These are phyloP conservation scores for Phaeolepiota aurea DNA, from an alignment of 768 basidiomycete genomes.

Conservation along the genomic window DNA sequence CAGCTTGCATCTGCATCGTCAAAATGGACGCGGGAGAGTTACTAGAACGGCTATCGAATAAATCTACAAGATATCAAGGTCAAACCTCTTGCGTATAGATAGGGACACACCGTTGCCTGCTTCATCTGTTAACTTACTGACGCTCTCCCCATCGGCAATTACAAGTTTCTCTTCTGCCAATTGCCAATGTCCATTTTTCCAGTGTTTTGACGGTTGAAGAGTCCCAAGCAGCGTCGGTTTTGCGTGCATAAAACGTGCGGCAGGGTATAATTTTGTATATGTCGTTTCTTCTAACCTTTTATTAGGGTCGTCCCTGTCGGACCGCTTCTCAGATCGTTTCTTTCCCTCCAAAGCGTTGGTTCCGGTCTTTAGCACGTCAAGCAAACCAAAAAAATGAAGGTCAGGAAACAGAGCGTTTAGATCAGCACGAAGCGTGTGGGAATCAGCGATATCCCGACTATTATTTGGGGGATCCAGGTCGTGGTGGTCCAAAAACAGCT, in stretches of 20 bases:
- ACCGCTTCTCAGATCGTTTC: slow-evolving; percentile 53
- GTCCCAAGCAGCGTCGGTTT: slow-evolving; percentile 83
- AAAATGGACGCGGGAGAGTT: slow-evolving; percentile 17
- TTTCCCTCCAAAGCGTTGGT: slow-evolving; percentile 25
- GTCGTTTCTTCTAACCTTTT: slow-evolving; percentile 74
- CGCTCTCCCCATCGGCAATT: slow-evolving; percentile 29
- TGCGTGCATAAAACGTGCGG: slow-evolving; percentile 68
- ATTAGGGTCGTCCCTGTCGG: slow-evolving; percentile 61
- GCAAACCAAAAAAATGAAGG: slow-evolving; percentile 50
- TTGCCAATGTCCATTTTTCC: slow-evolving; percentile 56
- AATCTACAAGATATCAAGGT: slow-evolving; percentile 18
- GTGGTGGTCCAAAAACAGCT: slow-evolving; percentile 30
- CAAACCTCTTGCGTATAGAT: not conserved
- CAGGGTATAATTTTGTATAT: slow-evolving; percentile 67
- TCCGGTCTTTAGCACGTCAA: slow-evolving; percentile 32
- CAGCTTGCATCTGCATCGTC: slow-evolving; percentile 26
- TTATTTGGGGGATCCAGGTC: slow-evolving; percentile 15
- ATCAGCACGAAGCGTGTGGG: slow-evolving; percentile 30
- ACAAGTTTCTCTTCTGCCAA: slow-evolving; percentile 53
- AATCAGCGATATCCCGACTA: slow-evolving; percentile 18
- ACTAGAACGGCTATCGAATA: slow-evolving; percentile 29
- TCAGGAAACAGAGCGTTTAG: slow-evolving; percentile 80
- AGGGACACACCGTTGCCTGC: slow-evolving; percentile 36
- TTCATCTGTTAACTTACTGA: slow-evolving; percentile 37
- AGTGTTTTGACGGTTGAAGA: slow-evolving; percentile 73